Percentiles rank a stretch among this genome's conserved stretches.
Conservation (phyloP, 805 yeast species). For the Kodamaea kakaduensis region DNA sequence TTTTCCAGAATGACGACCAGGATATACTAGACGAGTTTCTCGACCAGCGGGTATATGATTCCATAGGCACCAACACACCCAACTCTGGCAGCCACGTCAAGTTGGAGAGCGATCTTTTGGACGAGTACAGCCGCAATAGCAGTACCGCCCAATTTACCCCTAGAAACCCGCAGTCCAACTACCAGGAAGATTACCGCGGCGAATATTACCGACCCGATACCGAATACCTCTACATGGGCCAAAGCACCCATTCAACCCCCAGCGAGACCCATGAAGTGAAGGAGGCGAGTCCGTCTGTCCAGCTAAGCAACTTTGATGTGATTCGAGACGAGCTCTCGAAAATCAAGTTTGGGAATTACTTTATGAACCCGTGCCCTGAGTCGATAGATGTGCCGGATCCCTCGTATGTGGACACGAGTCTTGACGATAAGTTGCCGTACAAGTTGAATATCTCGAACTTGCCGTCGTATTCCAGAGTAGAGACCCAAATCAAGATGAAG, state of each 20-base stretch:
- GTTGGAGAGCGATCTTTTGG: conserved; percentile 15
- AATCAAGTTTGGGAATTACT: conserved; percentile 49
- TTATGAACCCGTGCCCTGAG: conserved; percentile 35
- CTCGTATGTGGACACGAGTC: conserved; percentile 15
- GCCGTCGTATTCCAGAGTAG: conserved; percentile 85
- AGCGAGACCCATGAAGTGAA: background rate
- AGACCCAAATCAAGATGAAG: conserved; percentile 84
- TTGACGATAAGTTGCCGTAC: conserved; percentile 43
- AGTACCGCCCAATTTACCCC: conserved; percentile 1
- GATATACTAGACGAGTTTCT: conserved; percentile 57
- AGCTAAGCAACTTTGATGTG: conserved; percentile 34
- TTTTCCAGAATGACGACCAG: conserved; percentile 30
- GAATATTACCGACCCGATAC: conserved; percentile 9
- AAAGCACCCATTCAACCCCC: background rate
- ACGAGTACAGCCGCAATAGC: conserved; percentile 7
- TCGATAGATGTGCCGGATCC: conserved; percentile 30
- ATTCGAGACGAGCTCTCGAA: conserved; percentile 49
- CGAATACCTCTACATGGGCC: conserved; percentile 18
- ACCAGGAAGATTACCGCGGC: background rate
- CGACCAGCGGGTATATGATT: conserved; percentile 49
- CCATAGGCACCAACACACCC: conserved; percentile 19
- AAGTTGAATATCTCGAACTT: conserved; percentile 53
- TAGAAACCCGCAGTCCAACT: background rate
- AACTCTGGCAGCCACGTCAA: conserved; percentile 12
- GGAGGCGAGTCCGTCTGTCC: conserved; percentile 1